These are phyloP conservation scores for Cladosporium cucumerinum DNA, from an alignment of 2,329 filamentous ascomycete genomes.

Conservation along the genomic window DNA sequence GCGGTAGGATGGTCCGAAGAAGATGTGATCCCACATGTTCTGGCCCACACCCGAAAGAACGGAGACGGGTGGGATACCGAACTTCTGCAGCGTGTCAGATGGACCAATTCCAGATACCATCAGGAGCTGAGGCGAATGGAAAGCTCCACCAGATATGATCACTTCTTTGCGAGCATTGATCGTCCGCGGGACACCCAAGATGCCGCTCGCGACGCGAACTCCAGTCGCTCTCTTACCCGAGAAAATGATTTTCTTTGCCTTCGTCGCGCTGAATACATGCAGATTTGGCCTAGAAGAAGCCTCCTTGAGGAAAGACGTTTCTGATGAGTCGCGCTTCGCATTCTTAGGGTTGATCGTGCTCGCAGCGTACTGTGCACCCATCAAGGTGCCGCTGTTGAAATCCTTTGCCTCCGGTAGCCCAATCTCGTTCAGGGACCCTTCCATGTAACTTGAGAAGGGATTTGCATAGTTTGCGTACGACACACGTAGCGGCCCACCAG, in stretches of 20 bases:
- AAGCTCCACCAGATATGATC: conserved; percentile 43
- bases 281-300: conserved; percentile 26
- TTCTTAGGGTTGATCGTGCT: conserved; percentile 14
- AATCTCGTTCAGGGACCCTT: conserved; percentile 25
- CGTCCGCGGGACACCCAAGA: conserved; percentile 19
- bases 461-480: conserved; percentile 31
- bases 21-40: conserved; percentile 31
- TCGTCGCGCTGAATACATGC: conserved; percentile 33
- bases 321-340: conserved; percentile 17
- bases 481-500: conserved; percentile 31
- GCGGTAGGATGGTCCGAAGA: background rate
- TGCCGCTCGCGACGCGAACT: conserved; percentile 17
- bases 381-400: conserved; percentile 28
- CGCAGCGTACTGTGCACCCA: conserved; percentile 20
- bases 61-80: conserved; percentile 29
- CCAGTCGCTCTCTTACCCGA: background rate
- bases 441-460: conserved; percentile 29
- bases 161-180: conserved; percentile 40
- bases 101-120: conserved; percentile 34
- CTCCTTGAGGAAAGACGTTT: conserved; percentile 29
- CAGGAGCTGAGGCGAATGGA: conserved; percentile 41
- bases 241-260: conserved; percentile 17
- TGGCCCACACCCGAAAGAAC: conserved; percentile 31
- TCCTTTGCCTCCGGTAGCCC: conserved; percentile 30
- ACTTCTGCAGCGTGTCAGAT: conserved; percentile 30